Conservation (phyloP, 371 early-diverging fungal genomes). For the Rhizopus delemar region DNA sequence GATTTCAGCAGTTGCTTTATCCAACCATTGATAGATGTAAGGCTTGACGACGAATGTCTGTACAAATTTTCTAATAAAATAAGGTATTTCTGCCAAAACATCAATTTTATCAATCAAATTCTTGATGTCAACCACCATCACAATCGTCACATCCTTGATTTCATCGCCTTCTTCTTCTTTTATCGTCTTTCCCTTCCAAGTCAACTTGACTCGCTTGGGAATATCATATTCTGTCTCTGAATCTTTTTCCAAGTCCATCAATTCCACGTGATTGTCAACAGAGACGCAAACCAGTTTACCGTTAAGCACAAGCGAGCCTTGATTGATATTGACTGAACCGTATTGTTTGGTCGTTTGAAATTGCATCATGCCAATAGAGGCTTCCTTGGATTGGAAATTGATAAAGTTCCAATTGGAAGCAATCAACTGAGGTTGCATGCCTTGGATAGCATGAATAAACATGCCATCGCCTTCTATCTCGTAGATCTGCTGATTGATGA, state of each 20-base stretch:
- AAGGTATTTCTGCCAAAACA: slow-evolving; percentile 86
- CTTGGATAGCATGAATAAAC: slow-evolving; percentile 83
- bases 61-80: slow-evolving; percentile 82
- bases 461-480: slow-evolving; percentile 74
- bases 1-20: slow-evolving; percentile 63
- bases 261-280: slow-evolving; percentile 68
- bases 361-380: slow-evolving; percentile 75
- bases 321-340: slow-evolving; percentile 69
- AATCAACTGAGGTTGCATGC: slow-evolving; percentile 82
- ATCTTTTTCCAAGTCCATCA: slow-evolving; percentile 56
- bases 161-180: slow-evolving; percentile 50
- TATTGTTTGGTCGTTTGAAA: slow-evolving; percentile 80
- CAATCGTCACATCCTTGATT: slow-evolving; percentile 61
- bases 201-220: slow-evolving; percentile 70
- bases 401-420: slow-evolving; percentile 87
- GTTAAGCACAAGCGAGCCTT: slow-evolving; percentile 73
- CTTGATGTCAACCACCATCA: slow-evolving; percentile 60
- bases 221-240: slow-evolving; percentile 79
- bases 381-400: slow-evolving; percentile 63
- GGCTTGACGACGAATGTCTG: slow-evolving; percentile 93
- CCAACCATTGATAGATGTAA: slow-evolving; percentile 88
- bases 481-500: slow-evolving; percentile 64
- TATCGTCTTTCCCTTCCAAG: slow-evolving; percentile 75
- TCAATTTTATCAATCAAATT: slow-evolving; percentile 80
- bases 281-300: slow-evolving; percentile 71